Conservation (phyloP, 805 yeast species). For the Cephaloascus albidus region DNA sequence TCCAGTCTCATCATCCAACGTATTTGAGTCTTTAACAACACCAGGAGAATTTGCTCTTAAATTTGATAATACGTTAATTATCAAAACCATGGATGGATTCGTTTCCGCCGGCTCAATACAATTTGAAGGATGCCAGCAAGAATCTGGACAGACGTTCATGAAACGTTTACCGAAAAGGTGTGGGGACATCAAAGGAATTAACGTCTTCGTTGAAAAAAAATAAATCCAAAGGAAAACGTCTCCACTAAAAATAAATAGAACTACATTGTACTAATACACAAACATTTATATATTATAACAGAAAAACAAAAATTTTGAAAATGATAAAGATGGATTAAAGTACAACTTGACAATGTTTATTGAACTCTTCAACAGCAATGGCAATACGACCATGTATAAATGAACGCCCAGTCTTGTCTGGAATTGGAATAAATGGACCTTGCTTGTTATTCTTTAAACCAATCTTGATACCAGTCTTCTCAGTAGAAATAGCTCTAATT, state of each 20-base stretch:
- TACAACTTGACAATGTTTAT: constrained; percentile 53
- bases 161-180: constrained; percentile 33
- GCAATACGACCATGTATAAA: constrained; percentile 67
- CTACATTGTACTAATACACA: not conserved
- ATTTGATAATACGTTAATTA: constrained; percentile 14
- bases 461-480: constrained; percentile 69
- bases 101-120: constrained; percentile 30
- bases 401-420: constrained; percentile 52
- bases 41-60: constrained; percentile 15
- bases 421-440: constrained; percentile 67
- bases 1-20: constrained; percentile 1
- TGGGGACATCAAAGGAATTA: no score
- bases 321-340: constrained; percentile 6
- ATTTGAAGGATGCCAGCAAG: constrained; percentile 45
- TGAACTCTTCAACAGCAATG: constrained; percentile 74
- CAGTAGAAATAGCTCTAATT: constrained; percentile 65
- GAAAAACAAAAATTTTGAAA: not conserved
- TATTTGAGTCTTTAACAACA: constrained; percentile 1
- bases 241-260: no score
- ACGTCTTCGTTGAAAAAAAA: no score
- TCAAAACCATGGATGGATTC: constrained; percentile 35
- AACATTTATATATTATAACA: constrained; percentile 10
- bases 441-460: constrained; percentile 41
- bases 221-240: no score
- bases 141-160: constrained; percentile 34